phyloP scores from a whole-genome alignment of 2,329 filamentous ascomycete genomes.

The Trichophyton benhamiae region DNA sequence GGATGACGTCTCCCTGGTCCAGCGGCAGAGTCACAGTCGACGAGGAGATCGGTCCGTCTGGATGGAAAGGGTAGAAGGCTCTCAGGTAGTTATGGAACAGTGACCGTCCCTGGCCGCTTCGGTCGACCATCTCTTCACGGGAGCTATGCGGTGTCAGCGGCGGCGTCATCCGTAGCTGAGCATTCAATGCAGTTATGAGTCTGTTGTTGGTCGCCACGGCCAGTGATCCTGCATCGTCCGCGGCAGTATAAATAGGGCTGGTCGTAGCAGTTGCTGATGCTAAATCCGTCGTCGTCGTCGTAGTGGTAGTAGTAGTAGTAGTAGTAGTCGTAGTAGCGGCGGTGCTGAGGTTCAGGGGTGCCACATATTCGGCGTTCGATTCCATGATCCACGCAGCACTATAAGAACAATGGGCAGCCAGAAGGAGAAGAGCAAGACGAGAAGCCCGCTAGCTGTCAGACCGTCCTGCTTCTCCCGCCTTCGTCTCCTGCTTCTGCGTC shows the following conservation, averaged over 20 bases:
- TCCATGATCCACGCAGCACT: constrained; percentile 9
- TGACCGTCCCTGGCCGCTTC: constrained; percentile 39
- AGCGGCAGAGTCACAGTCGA: constrained; percentile 80
- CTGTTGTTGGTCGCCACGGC: constrained; percentile 9
- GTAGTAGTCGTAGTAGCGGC: not conserved
- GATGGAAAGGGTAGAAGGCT: constrained; percentile 86
- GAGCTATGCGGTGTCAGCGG: constrained; percentile 60
- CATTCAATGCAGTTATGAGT: constrained; percentile 13
- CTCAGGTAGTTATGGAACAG: constrained; percentile 90
- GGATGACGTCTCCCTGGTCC: constrained; percentile 78
- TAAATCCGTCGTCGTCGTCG: no score
- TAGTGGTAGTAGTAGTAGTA: not conserved
- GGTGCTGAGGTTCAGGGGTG: constrained; percentile 12
- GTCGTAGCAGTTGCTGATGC: no score
- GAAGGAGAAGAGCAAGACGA: not conserved
- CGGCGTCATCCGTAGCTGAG: constrained; percentile 54
- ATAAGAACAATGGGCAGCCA: not conserved
- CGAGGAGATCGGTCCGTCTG: constrained; percentile 61
- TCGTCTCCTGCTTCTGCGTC: not conserved
- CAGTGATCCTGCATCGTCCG: constrained; percentile 6
- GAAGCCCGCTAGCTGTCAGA: not conserved
- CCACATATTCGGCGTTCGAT: constrained; percentile 10
- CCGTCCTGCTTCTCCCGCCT: no score
- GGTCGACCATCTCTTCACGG: constrained; percentile 41
- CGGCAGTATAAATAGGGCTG: not conserved